Evolutionary conservation across 2,329 filamentous ascomycete genomes (phyloP).

Genomic region (Ustilaginoidea virens): DNA sequence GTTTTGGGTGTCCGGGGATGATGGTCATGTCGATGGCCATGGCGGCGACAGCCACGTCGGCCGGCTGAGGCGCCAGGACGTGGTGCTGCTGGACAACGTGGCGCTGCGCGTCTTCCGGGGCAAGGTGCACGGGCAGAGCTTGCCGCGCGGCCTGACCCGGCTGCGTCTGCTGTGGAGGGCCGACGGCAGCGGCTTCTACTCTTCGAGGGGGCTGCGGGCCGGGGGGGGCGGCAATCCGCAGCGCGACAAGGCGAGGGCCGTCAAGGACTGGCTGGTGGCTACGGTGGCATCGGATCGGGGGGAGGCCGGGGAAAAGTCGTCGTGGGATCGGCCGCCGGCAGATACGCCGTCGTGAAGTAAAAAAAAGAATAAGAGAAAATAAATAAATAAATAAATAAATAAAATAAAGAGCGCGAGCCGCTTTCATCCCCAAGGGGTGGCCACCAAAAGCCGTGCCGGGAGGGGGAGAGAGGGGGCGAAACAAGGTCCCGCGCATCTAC

Average conservation of each 20-base stretch:
- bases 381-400: too few species aligned
- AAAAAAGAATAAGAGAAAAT: not conserved
- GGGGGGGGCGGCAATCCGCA: conserved; percentile 27
- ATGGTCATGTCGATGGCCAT: too few species aligned
- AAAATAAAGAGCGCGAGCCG: too few species aligned
- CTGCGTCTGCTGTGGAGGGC: conserved; percentile 48
- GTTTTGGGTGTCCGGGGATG: conserved; percentile 53
- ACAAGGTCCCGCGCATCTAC: too few species aligned
- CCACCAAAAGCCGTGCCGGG: too few species aligned
- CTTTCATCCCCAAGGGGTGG: too few species aligned
- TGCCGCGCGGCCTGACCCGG: conserved; percentile 55
- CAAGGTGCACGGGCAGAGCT: conserved; percentile 71
- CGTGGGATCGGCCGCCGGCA: conserved; percentile 25
- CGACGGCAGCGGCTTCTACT: conserved; percentile 40
- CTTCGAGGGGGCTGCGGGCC: conserved; percentile 28
- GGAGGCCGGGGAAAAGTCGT: conserved; percentile 4
- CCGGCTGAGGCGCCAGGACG: conserved; percentile 51
- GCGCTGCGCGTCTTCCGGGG: conserved; percentile 60
- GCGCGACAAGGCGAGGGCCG: conserved; percentile 45
- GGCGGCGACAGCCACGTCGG: conserved; percentile 17
- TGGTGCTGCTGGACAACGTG: conserved; percentile 67
- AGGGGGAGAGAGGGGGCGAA: too few species aligned
- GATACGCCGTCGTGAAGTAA: conserved; percentile 18
- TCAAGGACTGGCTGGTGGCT: conserved; percentile 58
- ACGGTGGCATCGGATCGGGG: conserved; percentile 40